Conservation (phyloP, 371 early-diverging fungal species). For the Mucor lusitanicus region DNA sequence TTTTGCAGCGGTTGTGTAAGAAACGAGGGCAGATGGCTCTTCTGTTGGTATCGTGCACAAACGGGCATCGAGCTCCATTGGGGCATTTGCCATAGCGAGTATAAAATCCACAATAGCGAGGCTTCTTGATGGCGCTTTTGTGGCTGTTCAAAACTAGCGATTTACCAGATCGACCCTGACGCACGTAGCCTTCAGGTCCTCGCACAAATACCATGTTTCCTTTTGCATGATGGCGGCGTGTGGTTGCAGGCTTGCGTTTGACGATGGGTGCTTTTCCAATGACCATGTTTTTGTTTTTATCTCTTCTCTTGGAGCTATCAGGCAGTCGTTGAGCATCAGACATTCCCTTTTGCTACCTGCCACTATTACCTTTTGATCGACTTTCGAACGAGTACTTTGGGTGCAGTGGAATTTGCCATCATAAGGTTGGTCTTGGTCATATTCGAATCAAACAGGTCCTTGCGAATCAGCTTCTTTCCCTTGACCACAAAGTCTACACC, state of each 20-base stretch:
- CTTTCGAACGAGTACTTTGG: constrained; percentile 18
- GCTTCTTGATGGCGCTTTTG: constrained; percentile 14
- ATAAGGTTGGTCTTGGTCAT: constrained; percentile 8
- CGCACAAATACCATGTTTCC: constrained; percentile 46
- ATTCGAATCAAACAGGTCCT: constrained; percentile 28
- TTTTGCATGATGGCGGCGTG: constrained; percentile 24
- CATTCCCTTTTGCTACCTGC: neutral
- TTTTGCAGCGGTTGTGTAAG: constrained; percentile 45
- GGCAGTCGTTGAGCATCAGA: neutral
- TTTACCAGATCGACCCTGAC: constrained; percentile 36
- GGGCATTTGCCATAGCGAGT: constrained; percentile 45
- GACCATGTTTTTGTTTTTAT: constrained; percentile 27
- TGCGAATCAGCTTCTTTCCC: constrained; percentile 42
- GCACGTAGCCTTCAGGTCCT: constrained; percentile 44
- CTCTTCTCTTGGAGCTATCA: neutral
- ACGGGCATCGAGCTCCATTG: constrained; percentile 41
- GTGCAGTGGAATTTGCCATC: constrained; percentile 4
- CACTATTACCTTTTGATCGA: constrained; percentile 21
- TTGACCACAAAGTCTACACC: constrained; percentile 50
- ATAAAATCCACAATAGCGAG: constrained; percentile 37
- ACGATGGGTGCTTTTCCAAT: constrained; percentile 15
- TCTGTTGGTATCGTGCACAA: constrained; percentile 51
- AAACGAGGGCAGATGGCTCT: constrained; percentile 60
- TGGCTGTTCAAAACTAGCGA: constrained; percentile 33
- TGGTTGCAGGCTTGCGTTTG: neutral